Conservation (phyloP, 202 grass and related monocot genomes). For the Saccharum hybrid region DNA sequence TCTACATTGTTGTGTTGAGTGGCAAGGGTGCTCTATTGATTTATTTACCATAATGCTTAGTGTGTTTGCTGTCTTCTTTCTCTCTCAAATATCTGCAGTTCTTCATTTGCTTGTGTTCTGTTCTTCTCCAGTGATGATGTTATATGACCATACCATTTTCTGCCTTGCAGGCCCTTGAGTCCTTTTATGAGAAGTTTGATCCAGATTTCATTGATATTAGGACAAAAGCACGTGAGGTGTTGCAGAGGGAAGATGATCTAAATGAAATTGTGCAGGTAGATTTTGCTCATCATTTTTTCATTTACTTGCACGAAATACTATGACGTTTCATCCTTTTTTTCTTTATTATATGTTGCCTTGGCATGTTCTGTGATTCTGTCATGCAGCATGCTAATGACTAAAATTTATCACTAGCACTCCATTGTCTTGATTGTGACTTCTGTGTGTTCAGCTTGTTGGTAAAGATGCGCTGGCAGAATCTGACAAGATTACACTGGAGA, state of each 20-base stretch:
- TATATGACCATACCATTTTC: slow-evolving; percentile 23
- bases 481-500: slow-evolving; percentile 94
- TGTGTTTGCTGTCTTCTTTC: not conserved
- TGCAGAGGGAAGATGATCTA: slow-evolving; percentile 92
- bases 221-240: slow-evolving; percentile 92
- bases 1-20: not conserved
- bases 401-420: not conserved
- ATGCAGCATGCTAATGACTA: not conserved
- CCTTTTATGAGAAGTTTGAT: slow-evolving; percentile 81
- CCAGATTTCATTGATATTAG: slow-evolving; percentile 91
- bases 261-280: slow-evolving; percentile 98
- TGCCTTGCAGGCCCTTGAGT: slow-evolving; percentile 68
- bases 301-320: not conserved
- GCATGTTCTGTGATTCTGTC: not conserved
- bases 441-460: slow-evolving; percentile 68
- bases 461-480: slow-evolving; percentile 89
- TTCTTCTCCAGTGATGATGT: slow-evolving; percentile 24
- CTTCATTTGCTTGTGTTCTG: not conserved
- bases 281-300: slow-evolving; percentile 9
- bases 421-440: slow-evolving; percentile 7
- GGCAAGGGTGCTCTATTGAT: not conserved
- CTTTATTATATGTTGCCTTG: not conserved
- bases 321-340: not conserved
- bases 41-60: slow-evolving; percentile 16
- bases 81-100: not conserved